These are phyloP conservation scores for Flaveria floridana DNA, from an alignment of 140 eudicot species.

Conservation along the genomic window DNA sequence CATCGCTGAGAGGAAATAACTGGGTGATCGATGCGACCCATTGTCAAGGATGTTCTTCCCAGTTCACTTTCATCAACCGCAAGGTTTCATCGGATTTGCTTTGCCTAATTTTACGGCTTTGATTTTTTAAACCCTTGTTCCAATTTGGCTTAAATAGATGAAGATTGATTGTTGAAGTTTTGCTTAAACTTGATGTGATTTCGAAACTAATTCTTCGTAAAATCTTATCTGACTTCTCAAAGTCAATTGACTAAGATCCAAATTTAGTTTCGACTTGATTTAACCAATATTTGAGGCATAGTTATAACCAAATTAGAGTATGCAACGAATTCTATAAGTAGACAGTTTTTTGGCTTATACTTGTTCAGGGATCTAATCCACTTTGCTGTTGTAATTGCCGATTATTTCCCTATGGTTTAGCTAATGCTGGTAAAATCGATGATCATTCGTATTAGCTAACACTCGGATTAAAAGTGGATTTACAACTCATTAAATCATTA, in stretches of 20 bases:
- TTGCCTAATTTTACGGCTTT: background rate
- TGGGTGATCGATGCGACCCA: conserved; percentile 92
- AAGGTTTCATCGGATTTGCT: conserved; percentile 49
- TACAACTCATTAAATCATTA: conserved; percentile 8
- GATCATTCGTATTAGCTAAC: background rate
- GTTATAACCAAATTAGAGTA: conserved; percentile 4
- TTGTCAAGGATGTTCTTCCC: conserved; percentile 90
- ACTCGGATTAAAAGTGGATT: background rate
- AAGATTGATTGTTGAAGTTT: conserved; percentile 23
- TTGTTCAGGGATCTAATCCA: conserved; percentile 20
- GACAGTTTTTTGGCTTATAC: background rate
- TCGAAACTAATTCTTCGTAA: background rate
- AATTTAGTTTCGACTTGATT: background rate
- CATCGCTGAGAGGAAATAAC: conserved; percentile 75
- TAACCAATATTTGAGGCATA: background rate
- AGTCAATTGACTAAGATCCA: conserved; percentile 18
- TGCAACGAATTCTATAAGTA: background rate
- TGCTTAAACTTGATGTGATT: background rate
- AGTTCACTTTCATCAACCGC: conserved; percentile 90
- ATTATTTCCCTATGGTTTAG: too few species aligned
- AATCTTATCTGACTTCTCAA: background rate
- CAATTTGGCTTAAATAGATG: background rate
- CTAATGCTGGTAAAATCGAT: background rate
- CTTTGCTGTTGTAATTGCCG: background rate
- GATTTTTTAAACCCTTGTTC: background rate